Evolutionary conservation across 495 filamentous ascomycete species (phyloP).

Genomic region (Hypoxylon rickii): DNA sequence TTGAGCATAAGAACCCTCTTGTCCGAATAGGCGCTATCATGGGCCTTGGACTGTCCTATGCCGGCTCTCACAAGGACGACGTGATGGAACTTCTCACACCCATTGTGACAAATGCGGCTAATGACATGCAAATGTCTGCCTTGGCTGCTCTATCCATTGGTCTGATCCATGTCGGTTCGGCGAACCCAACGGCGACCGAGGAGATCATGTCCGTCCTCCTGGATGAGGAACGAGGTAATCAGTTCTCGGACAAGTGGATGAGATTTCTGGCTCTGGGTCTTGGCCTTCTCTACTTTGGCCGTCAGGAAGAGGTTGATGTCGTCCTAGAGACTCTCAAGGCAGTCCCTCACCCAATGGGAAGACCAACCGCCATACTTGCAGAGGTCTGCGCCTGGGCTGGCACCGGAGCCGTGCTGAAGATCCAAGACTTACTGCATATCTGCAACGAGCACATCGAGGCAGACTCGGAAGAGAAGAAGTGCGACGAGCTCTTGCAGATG

Average conservation of each 20-base stretch:
- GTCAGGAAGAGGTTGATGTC: slow-evolving; percentile 96
- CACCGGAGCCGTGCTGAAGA: slow-evolving; percentile 92
- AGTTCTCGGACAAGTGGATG: slow-evolving; percentile 96
- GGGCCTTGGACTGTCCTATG: slow-evolving; percentile 92
- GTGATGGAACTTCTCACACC: slow-evolving; percentile 80
- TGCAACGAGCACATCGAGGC: slow-evolving; percentile 94
- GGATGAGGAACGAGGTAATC: slow-evolving; percentile 83
- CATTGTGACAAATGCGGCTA: slow-evolving; percentile 76
- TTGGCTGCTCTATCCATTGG: slow-evolving; percentile 94
- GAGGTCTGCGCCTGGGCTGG: slow-evolving; percentile 98
- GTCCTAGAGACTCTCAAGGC: slow-evolving; percentile 93
- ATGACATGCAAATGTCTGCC: slow-evolving; percentile 93
- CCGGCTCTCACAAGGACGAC: slow-evolving; percentile 86
- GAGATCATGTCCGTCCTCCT: slow-evolving; percentile 88
- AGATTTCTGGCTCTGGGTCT: slow-evolving; percentile 94
- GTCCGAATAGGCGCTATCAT: slow-evolving; percentile 86
- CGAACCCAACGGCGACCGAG: slow-evolving; percentile 83
- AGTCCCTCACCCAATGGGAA: slow-evolving; percentile 92
- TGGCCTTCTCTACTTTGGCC: slow-evolving; percentile 91
- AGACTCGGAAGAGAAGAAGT: slow-evolving; percentile 85
- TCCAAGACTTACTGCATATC: slow-evolving; percentile 93
- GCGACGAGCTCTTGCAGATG: slow-evolving; percentile 89
- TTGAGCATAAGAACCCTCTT: slow-evolving; percentile 73
- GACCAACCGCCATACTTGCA: slow-evolving; percentile 84
- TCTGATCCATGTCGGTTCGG: slow-evolving; percentile 89